Base-by-base conservation (phyloP, 305 asterid genomes). In the Solanum hybrid region DNA sequence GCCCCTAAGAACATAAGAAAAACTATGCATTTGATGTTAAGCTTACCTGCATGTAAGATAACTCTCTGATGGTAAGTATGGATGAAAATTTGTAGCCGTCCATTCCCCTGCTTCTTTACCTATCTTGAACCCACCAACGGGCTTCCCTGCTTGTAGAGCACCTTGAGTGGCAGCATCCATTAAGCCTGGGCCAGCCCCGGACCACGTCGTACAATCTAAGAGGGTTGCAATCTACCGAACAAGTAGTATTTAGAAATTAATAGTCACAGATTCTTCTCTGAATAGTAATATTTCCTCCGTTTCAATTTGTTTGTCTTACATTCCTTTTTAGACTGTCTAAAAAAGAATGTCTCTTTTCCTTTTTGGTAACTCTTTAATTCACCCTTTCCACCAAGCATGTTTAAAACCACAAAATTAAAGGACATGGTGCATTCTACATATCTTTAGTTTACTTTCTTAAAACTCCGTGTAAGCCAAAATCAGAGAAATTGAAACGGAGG, bases 131-230 rank as follows among this genome's bases (percentile, higher is more conserved):
- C 99, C 99, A 64, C 98, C 99, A 89, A 97, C 98, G 0, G 96
- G 95, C 94, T 93, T 96, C n/a, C 95, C 95, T 38, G 98, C 96
- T 93, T 92, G 90, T 40, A 97, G 91, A 90, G 98, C 98, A 11
- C 99, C 99, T 97, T 94, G 93, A 35, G 98, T 96, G 73, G 92
- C 98, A 31, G 99, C 99, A 92, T 97, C 99, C 99, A 96, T 97
- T 46, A 97, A 94, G 56, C 99, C 99, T 1, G 98, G 98, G 9
- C 99, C 99, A 26, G 94, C 98, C 85, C 99, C 99, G 10, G 99
- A 94, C 99, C 99, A 97, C 6, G 99, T 92, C 16, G 98, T 94
- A 89, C 98, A 95, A 89, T 94, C 94, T 91, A 96, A 92, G 86
- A 97, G 97, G 88, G 87, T 88, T 13, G 98, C 96, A 69, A 96